Evolutionary conservation across 306 rosid genomes (phyloP).

Genomic region (Lathyrus aphaca): DNA sequence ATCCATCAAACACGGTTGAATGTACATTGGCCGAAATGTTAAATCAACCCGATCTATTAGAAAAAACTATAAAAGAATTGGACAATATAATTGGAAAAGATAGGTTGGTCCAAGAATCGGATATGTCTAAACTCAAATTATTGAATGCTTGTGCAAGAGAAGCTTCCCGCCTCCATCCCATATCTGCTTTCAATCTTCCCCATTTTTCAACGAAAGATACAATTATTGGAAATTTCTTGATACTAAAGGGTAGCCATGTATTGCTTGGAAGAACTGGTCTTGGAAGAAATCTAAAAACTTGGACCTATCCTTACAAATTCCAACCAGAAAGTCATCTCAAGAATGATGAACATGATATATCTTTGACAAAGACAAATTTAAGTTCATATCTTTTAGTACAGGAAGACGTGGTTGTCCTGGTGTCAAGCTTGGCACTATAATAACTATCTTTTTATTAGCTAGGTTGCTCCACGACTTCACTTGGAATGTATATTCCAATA

Average conservation of each 20-base stretch:
- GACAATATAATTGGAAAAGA: constrained; percentile 45
- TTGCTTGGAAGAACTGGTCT: constrained; percentile 42
- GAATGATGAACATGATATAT: neutral
- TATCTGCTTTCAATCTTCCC: constrained; percentile 45
- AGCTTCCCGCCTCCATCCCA: constrained; percentile 54
- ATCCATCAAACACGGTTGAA: constrained; percentile 48
- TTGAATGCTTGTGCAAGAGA: constrained; percentile 53
- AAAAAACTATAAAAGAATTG: constrained; percentile 42
- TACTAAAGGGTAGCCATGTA: constrained; percentile 59
- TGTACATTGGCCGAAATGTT: constrained; percentile 56
- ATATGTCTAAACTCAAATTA: constrained; percentile 48
- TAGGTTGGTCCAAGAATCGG: constrained; percentile 47
- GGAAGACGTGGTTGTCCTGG: constrained; percentile 41
- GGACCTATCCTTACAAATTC: constrained; percentile 44
- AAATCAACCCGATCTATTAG: constrained; percentile 38
- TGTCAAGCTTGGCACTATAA: no score
- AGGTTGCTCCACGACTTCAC: constrained; percentile 51
- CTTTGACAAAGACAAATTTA: constrained; percentile 37
- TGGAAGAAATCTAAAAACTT: constrained; percentile 43
- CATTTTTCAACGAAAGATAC: constrained; percentile 43
- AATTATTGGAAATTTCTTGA: constrained; percentile 37
- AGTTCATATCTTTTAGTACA: constrained; percentile 41
- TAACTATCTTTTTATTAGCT: constrained; percentile 46
- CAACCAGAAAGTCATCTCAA: constrained; percentile 45
- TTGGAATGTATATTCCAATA: constrained; percentile 32